Evolutionary conservation across 805 yeast species (phyloP).

Genomic region (Candida ficus): DNA sequence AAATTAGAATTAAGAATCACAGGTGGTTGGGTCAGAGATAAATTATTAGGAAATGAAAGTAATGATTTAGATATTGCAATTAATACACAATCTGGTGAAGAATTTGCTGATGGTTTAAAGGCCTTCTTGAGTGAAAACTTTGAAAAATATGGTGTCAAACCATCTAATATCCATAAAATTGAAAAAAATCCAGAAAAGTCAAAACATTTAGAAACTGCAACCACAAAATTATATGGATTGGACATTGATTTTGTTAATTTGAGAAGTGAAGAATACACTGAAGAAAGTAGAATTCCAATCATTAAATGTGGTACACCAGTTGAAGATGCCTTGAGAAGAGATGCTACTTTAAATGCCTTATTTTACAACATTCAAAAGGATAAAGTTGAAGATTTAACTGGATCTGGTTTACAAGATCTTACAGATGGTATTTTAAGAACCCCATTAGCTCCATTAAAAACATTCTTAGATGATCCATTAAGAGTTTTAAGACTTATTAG

Average conservation of each 20-base stretch:
- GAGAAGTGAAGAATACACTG: constrained; percentile 80
- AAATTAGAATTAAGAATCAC: constrained; percentile 70
- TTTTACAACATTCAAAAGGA: constrained; percentile 74
- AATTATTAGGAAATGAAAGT: constrained; percentile 70
- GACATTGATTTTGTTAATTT: constrained; percentile 93
- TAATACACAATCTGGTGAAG: constrained; percentile 78
- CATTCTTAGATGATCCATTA: constrained; percentile 92
- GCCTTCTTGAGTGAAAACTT: constrained; percentile 38
- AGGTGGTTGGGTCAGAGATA: constrained; percentile 99
- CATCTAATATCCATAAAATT: constrained; percentile 64
- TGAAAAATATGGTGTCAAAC: constrained; percentile 25
- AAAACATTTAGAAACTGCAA: constrained; percentile 95
- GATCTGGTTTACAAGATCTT: constrained; percentile 69
- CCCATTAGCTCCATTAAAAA: constrained; percentile 78
- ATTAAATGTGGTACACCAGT: constrained; percentile 83
- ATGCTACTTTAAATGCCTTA: constrained; percentile 90
- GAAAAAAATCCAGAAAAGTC: constrained; percentile 93
- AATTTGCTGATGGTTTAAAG: constrained; percentile 66
- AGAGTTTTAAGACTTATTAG: constrained; percentile 81
- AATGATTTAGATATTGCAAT: constrained; percentile 93
- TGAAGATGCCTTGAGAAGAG: constrained; percentile 89
- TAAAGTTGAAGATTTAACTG: constrained; percentile 81
- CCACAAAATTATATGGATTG: constrained; percentile 76
- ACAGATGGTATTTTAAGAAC: constrained; percentile 70
- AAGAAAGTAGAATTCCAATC: constrained; percentile 79